Evolutionary conservation across 2,329 filamentous ascomycete species (phyloP).

Genomic region (Hypoxylon sp.): DNA sequence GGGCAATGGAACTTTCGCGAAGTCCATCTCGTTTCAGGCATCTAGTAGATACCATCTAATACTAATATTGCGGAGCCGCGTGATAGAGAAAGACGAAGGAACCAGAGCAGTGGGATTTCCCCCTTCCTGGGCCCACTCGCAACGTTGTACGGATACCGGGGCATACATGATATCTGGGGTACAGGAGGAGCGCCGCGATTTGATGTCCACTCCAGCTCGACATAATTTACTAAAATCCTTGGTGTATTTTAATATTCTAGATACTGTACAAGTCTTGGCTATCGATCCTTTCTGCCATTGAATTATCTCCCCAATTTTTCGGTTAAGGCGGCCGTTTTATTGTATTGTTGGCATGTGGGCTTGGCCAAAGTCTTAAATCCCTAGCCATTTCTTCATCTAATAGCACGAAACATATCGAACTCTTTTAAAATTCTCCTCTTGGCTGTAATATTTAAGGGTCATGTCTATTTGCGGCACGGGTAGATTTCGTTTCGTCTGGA

Average conservation of each 20-base stretch:
- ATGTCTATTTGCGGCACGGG: not conserved
- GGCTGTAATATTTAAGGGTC: too few relatives aligned
- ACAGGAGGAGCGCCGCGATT: slow-evolving; percentile 8
- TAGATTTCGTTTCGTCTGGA: not conserved
- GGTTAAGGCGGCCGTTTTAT: not conserved
- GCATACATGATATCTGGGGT: slow-evolving; percentile 7
- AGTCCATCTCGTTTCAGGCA: not conserved
- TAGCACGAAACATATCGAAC: not conserved
- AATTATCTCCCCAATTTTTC: not conserved
- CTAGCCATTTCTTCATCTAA: not conserved
- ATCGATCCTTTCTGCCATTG: not conserved
- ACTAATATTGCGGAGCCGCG: not conserved
- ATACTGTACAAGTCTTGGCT: slow-evolving; percentile 5
- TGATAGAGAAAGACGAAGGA: not conserved
- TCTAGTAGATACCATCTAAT: not conserved
- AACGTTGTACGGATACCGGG: slow-evolving; percentile 21
- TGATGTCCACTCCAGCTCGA: not conserved
- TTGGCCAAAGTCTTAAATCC: not conserved
- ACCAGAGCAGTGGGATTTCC: not conserved
- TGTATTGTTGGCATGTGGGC: not conserved
- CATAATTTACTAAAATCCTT: not conserved
- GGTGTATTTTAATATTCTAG: slow-evolving; percentile 3
- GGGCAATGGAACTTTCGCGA: not conserved
- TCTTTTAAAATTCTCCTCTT: not conserved
- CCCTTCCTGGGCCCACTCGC: slow-evolving; percentile 10